Conservation (phyloP, 1,139 yeast genomes). For the Suhomyces kunorum region DNA sequence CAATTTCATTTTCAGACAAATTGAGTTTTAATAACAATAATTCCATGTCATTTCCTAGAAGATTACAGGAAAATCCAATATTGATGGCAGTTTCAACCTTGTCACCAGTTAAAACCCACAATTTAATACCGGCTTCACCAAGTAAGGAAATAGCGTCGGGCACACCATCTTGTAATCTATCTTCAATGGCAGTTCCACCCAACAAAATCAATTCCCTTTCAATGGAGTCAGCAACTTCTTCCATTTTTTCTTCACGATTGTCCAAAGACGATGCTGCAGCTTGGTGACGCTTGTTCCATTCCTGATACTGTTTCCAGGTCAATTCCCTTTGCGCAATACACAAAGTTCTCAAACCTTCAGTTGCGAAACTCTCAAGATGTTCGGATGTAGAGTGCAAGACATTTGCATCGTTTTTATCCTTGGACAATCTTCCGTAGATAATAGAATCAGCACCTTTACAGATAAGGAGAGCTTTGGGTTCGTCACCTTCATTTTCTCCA, state of each 20-base stretch:
- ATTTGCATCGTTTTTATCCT: slow-evolving; percentile 29
- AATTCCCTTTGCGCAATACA: slow-evolving; percentile 50
- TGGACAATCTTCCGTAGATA: slow-evolving; percentile 44
- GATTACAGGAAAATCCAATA: slow-evolving; percentile 53
- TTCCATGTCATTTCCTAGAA: slow-evolving; percentile 52
- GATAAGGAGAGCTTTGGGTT: slow-evolving; percentile 41
- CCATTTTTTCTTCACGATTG: slow-evolving; percentile 47
- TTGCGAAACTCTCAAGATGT: slow-evolving; percentile 47
- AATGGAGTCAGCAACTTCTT: slow-evolving; percentile 49
- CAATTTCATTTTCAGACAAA: slow-evolving; percentile 35
- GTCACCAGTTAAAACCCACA: slow-evolving; percentile 56
- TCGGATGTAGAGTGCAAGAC: slow-evolving; percentile 39
- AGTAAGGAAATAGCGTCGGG: slow-evolving; percentile 48
- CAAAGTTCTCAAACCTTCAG: slow-evolving; percentile 50
- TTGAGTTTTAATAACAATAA: slow-evolving; percentile 40
- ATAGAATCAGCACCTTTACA: slow-evolving; percentile 55
- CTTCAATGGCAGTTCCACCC: slow-evolving; percentile 58
- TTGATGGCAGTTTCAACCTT: slow-evolving; percentile 54
- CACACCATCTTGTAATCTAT: slow-evolving; percentile 52
- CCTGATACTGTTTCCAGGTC: slow-evolving; percentile 43
- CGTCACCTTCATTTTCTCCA: slow-evolving; percentile 31
- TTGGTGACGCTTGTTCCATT: slow-evolving; percentile 45
- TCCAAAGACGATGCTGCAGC: slow-evolving; percentile 46
- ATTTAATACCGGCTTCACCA: slow-evolving; percentile 51
- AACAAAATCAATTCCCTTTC: slow-evolving; percentile 45